Percentiles rank a stretch among this genome's conserved stretches.
Conservation (phyloP, 371 early-diverging fungal species). For the Mucor irregularis region DNA sequence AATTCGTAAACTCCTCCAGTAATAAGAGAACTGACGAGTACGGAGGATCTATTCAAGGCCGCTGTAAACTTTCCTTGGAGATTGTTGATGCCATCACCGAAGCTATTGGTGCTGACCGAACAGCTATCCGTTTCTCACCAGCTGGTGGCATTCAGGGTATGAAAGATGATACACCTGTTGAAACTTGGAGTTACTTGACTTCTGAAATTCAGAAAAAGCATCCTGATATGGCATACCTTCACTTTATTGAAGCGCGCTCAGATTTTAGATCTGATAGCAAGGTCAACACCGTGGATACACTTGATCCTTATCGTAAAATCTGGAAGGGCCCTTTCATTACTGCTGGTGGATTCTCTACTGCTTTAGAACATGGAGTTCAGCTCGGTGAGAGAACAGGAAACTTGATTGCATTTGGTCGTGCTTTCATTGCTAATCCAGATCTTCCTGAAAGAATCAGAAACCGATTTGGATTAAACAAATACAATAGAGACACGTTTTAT, state of each 20-base stretch:
- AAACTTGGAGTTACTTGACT: slow-evolving; percentile 25
- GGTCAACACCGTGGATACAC: slow-evolving; percentile 11
- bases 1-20: slow-evolving; percentile 51
- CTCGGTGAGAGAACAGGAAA: slow-evolving; percentile 14
- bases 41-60: slow-evolving; percentile 76
- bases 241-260: slow-evolving; percentile 25
- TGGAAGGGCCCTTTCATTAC: slow-evolving; percentile 28
- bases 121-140: slow-evolving; percentile 28
- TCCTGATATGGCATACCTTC: slow-evolving; percentile 21
- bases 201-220: slow-evolving; percentile 10
- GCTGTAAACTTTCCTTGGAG: slow-evolving; percentile 66
- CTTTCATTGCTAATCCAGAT: slow-evolving; percentile 33
- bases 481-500: slow-evolving; percentile 26
- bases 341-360: slow-evolving; percentile 18
- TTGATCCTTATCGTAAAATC: slow-evolving; percentile 18
- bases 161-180: slow-evolving; percentile 15
- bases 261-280: neutral
- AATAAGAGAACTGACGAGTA: slow-evolving; percentile 65
- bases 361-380: slow-evolving; percentile 9
- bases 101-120: slow-evolving; percentile 29
- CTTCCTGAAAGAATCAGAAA: slow-evolving; percentile 17
- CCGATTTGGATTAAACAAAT: slow-evolving; percentile 11
- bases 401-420: slow-evolving; percentile 30
- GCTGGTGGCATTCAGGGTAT: slow-evolving; percentile 15
- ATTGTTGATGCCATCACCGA: slow-evolving; percentile 52